These are phyloP conservation scores for Leccinum pachyderme DNA, from an alignment of 1,284 basidiomycete genomes.

Conservation along the genomic window DNA sequence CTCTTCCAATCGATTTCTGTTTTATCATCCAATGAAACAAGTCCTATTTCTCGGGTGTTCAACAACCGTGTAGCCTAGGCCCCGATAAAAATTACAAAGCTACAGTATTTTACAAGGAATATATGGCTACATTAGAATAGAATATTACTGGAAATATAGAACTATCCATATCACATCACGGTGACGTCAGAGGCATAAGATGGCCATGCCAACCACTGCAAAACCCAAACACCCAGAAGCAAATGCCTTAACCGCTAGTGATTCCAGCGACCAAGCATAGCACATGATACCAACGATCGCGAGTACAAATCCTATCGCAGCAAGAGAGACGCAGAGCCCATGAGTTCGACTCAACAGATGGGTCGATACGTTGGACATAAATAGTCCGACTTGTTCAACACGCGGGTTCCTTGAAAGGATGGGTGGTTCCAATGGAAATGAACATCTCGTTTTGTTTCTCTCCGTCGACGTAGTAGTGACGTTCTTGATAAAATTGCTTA, in stretches of 20 bases:
- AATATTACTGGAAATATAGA: background rate
- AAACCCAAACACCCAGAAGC: conserved; percentile 41
- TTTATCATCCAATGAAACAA: background rate
- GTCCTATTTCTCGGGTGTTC: background rate
- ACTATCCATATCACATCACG: background rate
- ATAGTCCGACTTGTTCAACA: conserved; percentile 43
- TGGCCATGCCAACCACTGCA: conserved; percentile 13
- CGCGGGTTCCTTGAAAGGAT: conserved; percentile 46
- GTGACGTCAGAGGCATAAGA: conserved; percentile 12
- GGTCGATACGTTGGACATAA: conserved; percentile 35
- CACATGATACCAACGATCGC: conserved; percentile 50
- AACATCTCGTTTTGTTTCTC: background rate
- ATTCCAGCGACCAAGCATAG: conserved; percentile 50
- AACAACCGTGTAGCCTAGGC: background rate
- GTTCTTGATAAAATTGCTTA: background rate
- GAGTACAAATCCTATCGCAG: conserved; percentile 50
- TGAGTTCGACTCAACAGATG: conserved; percentile 51
- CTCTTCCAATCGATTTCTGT: background rate
- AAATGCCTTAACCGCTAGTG: conserved; percentile 43
- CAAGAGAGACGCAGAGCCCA: conserved; percentile 45
- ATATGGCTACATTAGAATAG: background rate
- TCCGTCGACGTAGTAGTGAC: background rate
- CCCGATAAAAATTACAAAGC: background rate
- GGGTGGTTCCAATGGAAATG: conserved; percentile 14
- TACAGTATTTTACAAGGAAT: background rate